A percentile compares a stretch with the other conserved stretches of the same genome.
phyloP scores from a whole-genome alignment of 208 protist genomes.

The Wallacemonas collosoma region DNA sequence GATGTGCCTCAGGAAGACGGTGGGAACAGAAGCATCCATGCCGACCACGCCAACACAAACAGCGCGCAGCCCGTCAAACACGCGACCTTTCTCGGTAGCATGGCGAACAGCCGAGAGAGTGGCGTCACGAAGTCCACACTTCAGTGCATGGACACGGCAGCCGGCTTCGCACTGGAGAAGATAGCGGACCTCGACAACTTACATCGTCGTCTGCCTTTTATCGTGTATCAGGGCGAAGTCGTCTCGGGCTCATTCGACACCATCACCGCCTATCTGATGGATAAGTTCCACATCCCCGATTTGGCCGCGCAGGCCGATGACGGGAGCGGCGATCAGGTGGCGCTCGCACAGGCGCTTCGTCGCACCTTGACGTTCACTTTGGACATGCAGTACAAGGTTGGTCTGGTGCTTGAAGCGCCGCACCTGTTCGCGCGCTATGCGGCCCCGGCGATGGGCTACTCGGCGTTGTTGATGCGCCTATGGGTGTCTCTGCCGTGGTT shows the following conservation, averaged over 20 bases:
- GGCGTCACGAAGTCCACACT: slow-evolving; percentile 4
- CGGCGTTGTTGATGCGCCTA: slow-evolving; percentile 21
- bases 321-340: slow-evolving; percentile 25
- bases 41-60: too few species aligned
- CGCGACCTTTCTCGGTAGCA: slow-evolving; percentile 23
- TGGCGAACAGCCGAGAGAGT: not conserved
- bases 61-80: not conserved
- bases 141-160: not conserved
- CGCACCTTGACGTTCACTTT: slow-evolving; percentile 38
- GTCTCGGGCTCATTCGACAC: slow-evolving; percentile 13
- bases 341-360: slow-evolving; percentile 38
- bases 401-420: slow-evolving; percentile 32
- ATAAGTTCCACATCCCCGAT: slow-evolving; percentile 27
- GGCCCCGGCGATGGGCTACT: slow-evolving; percentile 27
- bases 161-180: not conserved
- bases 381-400: slow-evolving; percentile 37
- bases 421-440: slow-evolving; percentile 38
- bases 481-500: slow-evolving; percentile 25
- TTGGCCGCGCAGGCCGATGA: slow-evolving; percentile 11
- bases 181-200: not conserved
- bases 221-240: slow-evolving; percentile 32
- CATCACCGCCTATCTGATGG: slow-evolving; percentile 34
- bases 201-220: slow-evolving; percentile 29
- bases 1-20: slow-evolving; percentile 19
- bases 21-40: not conserved